A percentile compares a stretch with the other conserved stretches of the same genome.
phyloP scores from a whole-genome alignment of 345 rosid genomes.

The Corchorus olitorius region DNA sequence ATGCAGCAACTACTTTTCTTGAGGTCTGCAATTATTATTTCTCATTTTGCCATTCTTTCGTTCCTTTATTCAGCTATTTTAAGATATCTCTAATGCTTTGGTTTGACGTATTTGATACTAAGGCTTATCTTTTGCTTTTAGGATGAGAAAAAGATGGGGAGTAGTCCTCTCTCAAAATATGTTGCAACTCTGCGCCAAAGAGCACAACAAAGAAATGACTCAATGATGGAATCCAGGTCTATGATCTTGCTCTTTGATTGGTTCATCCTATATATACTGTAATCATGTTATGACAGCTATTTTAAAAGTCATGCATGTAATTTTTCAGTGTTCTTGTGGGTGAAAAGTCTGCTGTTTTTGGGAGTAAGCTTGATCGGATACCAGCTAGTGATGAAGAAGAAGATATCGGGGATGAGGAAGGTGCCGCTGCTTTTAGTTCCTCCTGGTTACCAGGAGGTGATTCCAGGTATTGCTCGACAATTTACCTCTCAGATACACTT shows the following conservation, averaged over 20 bases:
- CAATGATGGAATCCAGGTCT: conserved; percentile 86
- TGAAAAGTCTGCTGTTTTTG: conserved; percentile 63
- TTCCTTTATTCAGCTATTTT: not conserved
- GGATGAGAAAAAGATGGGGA: conserved; percentile 66
- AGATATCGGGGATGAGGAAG: conserved; percentile 41
- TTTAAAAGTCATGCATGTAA: conserved; percentile 11
- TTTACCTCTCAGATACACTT: no score
- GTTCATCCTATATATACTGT: not conserved
- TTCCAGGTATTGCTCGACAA: conserved; percentile 49
- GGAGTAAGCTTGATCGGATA: conserved; percentile 36
- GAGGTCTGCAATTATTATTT: conserved; percentile 7
- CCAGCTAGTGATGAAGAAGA: conserved; percentile 65
- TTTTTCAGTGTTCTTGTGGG: conserved; percentile 80
- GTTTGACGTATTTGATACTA: not conserved
- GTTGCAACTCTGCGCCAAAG: conserved; percentile 53
- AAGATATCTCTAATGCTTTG: conserved; percentile 1
- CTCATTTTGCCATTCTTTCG: not conserved
- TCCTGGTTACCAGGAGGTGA: conserved; percentile 81
- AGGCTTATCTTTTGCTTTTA: conserved; percentile 24
- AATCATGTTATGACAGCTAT: not conserved
- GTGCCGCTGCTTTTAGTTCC: conserved; percentile 67
- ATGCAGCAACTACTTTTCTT: conserved; percentile 42
- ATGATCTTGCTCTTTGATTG: conserved; percentile 10
- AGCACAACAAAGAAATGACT: conserved; percentile 68
- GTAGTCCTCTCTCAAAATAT: conserved; percentile 71